Evolutionary conservation across 495 filamentous ascomycete species (phyloP).

Genomic region (Lasiosphaeria miniovina): DNA sequence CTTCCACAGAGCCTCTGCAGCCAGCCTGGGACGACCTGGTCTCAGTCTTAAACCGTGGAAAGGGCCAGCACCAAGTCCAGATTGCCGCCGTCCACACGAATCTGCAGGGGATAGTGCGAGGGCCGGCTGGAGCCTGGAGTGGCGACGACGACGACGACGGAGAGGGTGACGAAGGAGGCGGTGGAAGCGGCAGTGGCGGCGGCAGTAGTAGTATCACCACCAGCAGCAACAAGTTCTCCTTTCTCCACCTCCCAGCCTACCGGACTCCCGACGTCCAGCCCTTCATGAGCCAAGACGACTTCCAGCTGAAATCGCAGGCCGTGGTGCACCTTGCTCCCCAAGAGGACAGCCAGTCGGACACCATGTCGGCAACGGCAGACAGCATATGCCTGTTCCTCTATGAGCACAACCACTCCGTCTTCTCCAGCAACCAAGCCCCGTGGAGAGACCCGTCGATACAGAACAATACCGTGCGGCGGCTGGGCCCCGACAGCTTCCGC

Average conservation of each 20-base stretch:
- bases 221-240: slow-evolving; percentile 11
- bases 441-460: slow-evolving; percentile 29
- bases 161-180: slow-evolving; percentile 2
- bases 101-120: slow-evolving; percentile 20
- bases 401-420: slow-evolving; percentile 36
- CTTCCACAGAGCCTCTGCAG: slow-evolving; percentile 32
- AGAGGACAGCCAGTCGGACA: slow-evolving; percentile 16
- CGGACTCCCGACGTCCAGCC: slow-evolving; percentile 28
- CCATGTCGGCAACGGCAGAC: slow-evolving; percentile 16
- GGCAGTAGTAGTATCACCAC: slow-evolving; percentile 5
- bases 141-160: slow-evolving; percentile 18
- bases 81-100: slow-evolving; percentile 37
- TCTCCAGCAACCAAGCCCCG: slow-evolving; percentile 26
- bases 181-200: slow-evolving; percentile 18
- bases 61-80: slow-evolving; percentile 28
- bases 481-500: slow-evolving; percentile 38
- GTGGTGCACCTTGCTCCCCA: slow-evolving; percentile 32
- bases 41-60: slow-evolving; percentile 24
- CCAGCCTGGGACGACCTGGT: slow-evolving; percentile 45
- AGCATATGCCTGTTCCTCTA: slow-evolving; percentile 44
- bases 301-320: slow-evolving; percentile 34
- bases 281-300: slow-evolving; percentile 31
- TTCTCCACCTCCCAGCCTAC: slow-evolving; percentile 26
- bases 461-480: slow-evolving; percentile 32
- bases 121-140: slow-evolving; percentile 2